Base-by-base conservation (phyloP, 192 early-diverging fungal genomes). In the Linnemannia zychae region DNA sequence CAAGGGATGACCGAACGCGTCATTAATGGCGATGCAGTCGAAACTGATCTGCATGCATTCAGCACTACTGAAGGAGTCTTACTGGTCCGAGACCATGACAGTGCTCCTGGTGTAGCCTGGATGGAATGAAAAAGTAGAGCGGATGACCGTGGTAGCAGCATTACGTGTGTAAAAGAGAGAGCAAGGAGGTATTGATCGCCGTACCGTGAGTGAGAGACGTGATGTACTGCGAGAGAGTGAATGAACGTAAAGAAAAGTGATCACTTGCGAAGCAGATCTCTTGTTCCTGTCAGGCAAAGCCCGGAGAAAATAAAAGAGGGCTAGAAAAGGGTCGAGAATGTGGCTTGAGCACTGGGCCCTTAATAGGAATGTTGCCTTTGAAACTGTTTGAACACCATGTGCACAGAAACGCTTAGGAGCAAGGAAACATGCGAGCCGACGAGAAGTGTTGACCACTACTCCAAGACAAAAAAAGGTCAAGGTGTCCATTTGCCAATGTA, bases 291-390 rank as follows among this genome's bases (percentile, higher is more conserved):
- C 22, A 24, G 1, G 53, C 53, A 63, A 63, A 33, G 57, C 28
- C 57, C 57, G 28, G 57, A 31, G 53, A 28, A 60, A 60, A 31
- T 17, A 20, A 53, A 53, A 22, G 52, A n/a, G n/a, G n/a, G n/a
- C n/a, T n/a, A n/a, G 18, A 22, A 53, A 7, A 20, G 5, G 6
- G 20, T 15, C 7, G n/a, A 53, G 4, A 57, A 47, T 28, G 52
- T 63, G 57, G 57, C 57, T 63, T 63, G 57, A 63, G 57, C 57
- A 63, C 28, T 63, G 57, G 0, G 28, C 57, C 57, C 57, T 63
- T 63, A 63, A 63, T 63, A 3, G 31, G 12, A 31, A 31, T 33
- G 24, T 57, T 0, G n/a, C n/a, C n/a, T n/a, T n/a, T n/a, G n/a
- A n/a, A n/a, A n/a, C n/a, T n/a, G n/a, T n/a, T n/a, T n/a, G n/a